phyloP scores from a whole-genome alignment of 306 rosid species.

The Parietaria judaica region DNA sequence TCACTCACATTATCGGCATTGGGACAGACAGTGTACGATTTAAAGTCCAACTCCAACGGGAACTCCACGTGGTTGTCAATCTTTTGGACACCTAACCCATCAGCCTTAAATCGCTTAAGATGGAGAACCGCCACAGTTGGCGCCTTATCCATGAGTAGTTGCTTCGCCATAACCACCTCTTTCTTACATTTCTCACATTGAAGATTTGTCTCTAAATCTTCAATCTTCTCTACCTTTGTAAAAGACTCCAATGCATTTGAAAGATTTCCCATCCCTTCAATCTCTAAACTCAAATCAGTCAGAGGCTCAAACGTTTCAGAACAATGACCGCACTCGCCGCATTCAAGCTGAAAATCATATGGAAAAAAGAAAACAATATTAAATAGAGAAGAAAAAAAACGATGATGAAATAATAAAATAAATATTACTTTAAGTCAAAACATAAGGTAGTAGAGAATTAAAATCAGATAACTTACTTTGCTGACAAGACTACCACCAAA shows the following conservation, averaged over 20 bases:
- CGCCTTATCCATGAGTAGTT: constrained; percentile 50
- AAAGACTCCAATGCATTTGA: constrained; percentile 65
- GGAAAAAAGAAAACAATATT: background rate
- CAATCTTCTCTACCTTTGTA: constrained; percentile 69
- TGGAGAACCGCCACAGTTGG: constrained; percentile 78
- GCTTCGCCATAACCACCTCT: constrained; percentile 68
- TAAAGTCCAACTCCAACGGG: constrained; percentile 72
- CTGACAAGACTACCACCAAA: constrained; percentile 80
- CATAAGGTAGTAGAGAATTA: background rate
- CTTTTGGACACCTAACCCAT: constrained; percentile 53
- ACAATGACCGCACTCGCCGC: constrained; percentile 58
- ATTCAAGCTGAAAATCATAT: constrained; percentile 54
- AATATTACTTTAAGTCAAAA: constrained; percentile 1
- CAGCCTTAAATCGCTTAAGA: constrained; percentile 72
- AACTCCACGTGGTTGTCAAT: constrained; percentile 69
- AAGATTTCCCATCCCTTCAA: constrained; percentile 56
- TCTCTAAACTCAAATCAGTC: constrained; percentile 81
- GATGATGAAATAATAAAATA: background rate
- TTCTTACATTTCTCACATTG: constrained; percentile 64
- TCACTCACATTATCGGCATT: constrained; percentile 40
- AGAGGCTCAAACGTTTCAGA: constrained; percentile 71
- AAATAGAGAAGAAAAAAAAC: background rate
- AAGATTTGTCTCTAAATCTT: constrained; percentile 41
- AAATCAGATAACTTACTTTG: constrained; percentile 37
- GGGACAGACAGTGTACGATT: constrained; percentile 39